phyloP scores from a whole-genome alignment of 495 filamentous ascomycete species.

The Melanomma pulvis-pyrius region DNA sequence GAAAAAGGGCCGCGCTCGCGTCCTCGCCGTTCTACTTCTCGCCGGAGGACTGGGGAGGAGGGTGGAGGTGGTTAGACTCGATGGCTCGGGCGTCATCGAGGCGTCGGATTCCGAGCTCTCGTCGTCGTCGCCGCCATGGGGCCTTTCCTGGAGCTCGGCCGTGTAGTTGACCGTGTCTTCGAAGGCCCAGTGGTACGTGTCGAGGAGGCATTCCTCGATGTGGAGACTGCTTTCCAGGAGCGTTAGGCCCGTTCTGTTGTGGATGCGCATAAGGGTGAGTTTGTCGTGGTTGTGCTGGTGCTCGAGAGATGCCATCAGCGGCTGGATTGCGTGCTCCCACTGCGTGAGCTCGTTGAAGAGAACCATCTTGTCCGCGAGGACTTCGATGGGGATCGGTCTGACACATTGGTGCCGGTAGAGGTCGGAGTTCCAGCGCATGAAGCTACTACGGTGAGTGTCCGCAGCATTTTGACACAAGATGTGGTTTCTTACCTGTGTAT shows the following conservation, averaged over 20 bases:
- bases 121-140: not conserved
- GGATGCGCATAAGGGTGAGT: conserved; percentile 19
- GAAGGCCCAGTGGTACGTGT: conserved; percentile 21
- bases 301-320: conserved; percentile 3
- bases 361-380: conserved; percentile 11
- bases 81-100: conserved; percentile 3
- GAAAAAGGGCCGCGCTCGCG: conserved; percentile 11
- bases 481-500: conserved; percentile 18
- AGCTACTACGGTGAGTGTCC: no score
- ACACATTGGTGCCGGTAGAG: conserved; percentile 2
- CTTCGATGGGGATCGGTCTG: conserved; percentile 10
- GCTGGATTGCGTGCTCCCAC: conserved; percentile 21
- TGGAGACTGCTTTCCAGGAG: conserved; percentile 16
- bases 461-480: no score
- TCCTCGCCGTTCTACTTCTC: not conserved
- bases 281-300: conserved; percentile 16
- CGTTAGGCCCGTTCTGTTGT: conserved; percentile 11
- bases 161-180: conserved; percentile 24
- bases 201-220: conserved; percentile 13
- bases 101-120: conserved; percentile 1
- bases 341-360: conserved; percentile 14
- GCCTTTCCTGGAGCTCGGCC: conserved; percentile 8
- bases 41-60: not conserved
- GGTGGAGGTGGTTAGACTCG: not conserved
- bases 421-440: conserved; percentile 7